Base-by-base conservation (phyloP, 2,329 filamentous ascomycete species). In the Chaetomium olivaceum region DNA sequence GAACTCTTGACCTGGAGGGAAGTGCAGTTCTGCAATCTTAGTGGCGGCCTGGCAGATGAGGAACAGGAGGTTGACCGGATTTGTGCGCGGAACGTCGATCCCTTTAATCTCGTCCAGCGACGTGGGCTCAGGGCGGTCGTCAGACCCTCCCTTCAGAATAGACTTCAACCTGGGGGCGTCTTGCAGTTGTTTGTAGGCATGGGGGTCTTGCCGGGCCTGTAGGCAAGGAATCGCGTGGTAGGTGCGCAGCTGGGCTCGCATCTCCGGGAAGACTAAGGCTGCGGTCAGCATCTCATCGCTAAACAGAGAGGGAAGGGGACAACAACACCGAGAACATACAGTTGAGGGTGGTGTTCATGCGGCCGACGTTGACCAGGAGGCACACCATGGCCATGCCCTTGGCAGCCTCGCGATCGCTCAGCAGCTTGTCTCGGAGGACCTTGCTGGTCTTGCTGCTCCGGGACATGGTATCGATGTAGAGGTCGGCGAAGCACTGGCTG, bases 301-400 rank as follows among this genome's bases (percentile, higher is more conserved):
- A 48, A 21, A 63, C 9, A 33, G 39, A 57, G 54, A 64, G 62
- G 54, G 50, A 54, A 36, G 56, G 43, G n/a, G 27, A 27, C 23
- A 61, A 9, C 11, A 39, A 36, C 7, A 56, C n/a, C n/a, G 9
- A 19, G 39, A 62, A 77, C 88, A 75, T 82, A 97, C 93, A 98
- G 75, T 99, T 99, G 57, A 99, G 83, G 0, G 95, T 99, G 1
- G 95, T 99, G 78, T 99, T 99, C 95, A 99, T 99, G 69, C 95
- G 86, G 65, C 95, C 95, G 69, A 99, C 91, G 75, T 99, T 99
- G 76, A 99, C 95, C 73, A 99, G 81, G 70, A 99, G 81, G 78
- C 95, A 99, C 66, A 99, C 94, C 95, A 99, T 99, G 61, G 95
- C 95, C 95, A 99, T 99, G 74, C 92, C 94, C 77, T 97, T 93